Base-by-base conservation (phyloP, 2,329 filamentous ascomycete species). In the Epichloe hybrida region DNA sequence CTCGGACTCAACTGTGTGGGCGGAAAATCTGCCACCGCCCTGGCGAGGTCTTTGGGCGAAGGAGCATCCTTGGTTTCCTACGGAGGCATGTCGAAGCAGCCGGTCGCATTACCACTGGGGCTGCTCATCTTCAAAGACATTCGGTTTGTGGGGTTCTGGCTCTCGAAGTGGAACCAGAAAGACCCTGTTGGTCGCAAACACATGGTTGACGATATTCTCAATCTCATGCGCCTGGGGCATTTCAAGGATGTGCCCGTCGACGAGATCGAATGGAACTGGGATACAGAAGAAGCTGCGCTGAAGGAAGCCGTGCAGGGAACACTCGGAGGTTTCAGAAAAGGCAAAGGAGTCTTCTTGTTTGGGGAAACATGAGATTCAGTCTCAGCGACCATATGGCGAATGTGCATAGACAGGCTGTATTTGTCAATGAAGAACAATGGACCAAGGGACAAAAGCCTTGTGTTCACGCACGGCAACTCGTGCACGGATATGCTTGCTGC, bases 121-220 rank as follows among this genome's bases (percentile, higher is more conserved):
- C 73, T 94, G 58, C 72, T 97, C 53, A 98, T 98, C 59, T 98
- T 98, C 72, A 93, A 91, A 67, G 82, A 97, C 59, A 75, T 97
- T 49, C 76, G 80, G 48, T 95, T 96, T 62, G 78, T 87, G 54
- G 94, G 93, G 4, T 98, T 97, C 68, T 98, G 93, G 93, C 81
- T 97, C 23, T 93, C 86, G 62, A 81, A 77, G 53, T 97, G 93
- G 91, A 88, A 86, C 46, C 83, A 90, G 63, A 71, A 75, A 55
- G 76, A 96, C 59, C 78, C 82, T 0, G 73, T 75, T 5, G 81
- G 84, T 53, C 94, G 94, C 72, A 78, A 79, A 63, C 77, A 76
- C 62, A 95, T 88, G 43, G 82, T 97, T n/a, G 77, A 84, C 23
- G 87, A 95, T 68, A 83, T 98, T 37, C 69, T 98, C 54, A 77